Conservation (phyloP, 2,329 filamentous ascomycete species). For the Epicoccum sorghinum region DNA sequence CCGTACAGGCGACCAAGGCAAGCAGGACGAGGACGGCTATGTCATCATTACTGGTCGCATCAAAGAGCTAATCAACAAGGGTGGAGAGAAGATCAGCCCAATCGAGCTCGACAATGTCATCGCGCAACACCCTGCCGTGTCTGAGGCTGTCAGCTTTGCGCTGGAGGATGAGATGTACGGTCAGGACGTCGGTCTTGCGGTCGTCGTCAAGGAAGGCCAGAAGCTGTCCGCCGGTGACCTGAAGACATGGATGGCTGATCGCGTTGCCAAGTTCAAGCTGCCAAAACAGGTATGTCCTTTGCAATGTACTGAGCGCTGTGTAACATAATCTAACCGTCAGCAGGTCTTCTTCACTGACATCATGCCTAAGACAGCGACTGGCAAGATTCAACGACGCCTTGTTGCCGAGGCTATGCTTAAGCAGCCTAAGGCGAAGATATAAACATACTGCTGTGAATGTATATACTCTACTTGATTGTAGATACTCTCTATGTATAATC, state of each 20-base stretch:
- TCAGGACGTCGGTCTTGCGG: conserved; percentile 78
- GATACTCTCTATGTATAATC: conserved; percentile 14
- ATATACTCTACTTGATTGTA: neutral
- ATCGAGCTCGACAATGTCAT: conserved; percentile 87
- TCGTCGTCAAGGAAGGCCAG: conserved; percentile 73
- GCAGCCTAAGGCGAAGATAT: conserved; percentile 60
- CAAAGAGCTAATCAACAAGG: conserved; percentile 92
- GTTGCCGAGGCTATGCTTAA: conserved; percentile 87
- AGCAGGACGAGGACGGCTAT: conserved; percentile 79
- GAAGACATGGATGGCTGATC: conserved; percentile 70
- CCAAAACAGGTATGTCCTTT: conserved; percentile 71
- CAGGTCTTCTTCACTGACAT: conserved; percentile 80
- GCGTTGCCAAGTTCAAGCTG: conserved; percentile 82
- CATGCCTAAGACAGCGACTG: conserved; percentile 92
- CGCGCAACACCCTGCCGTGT: conserved; percentile 72
- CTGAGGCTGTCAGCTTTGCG: conserved; percentile 83
- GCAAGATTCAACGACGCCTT: conserved; percentile 84
- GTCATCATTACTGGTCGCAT: conserved; percentile 88
- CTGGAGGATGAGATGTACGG: conserved; percentile 83
- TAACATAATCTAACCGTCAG: conserved; percentile 25
- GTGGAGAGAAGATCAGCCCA: conserved; percentile 86
- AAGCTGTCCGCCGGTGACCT: conserved; percentile 64
- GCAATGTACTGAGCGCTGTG: conserved; percentile 14
- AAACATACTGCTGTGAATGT: conserved; percentile 16
- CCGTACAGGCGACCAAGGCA: conserved; percentile 86